phyloP scores from a whole-genome alignment of 768 basidiomycete genomes.

The Omphalotus guepiniiformis region DNA sequence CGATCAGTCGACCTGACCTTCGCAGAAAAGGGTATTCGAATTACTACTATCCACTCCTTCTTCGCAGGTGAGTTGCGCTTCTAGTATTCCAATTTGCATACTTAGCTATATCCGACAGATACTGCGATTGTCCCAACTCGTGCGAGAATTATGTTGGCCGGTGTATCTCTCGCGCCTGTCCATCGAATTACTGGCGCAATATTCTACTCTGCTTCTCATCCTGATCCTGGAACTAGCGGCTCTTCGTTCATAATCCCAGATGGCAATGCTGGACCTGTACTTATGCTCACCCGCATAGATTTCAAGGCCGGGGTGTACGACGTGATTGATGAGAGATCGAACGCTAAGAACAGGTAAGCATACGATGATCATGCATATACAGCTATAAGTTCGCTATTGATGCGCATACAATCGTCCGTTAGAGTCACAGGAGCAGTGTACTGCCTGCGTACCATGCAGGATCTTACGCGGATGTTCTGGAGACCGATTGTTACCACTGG shows the following conservation, averaged over 20 bases:
- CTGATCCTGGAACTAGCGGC: constrained; percentile 21
- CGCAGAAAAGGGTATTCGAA: constrained; percentile 15
- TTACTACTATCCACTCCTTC: constrained; percentile 26
- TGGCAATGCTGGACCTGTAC: constrained; percentile 23
- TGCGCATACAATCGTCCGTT: no score
- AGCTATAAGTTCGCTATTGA: no score
- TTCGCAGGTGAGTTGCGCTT: constrained; percentile 20
- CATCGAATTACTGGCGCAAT: constrained; percentile 26
- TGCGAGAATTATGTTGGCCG: constrained; percentile 17
- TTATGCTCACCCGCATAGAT: constrained; percentile 19
- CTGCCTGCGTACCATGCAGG: no score
- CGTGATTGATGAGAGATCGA: constrained; percentile 16
- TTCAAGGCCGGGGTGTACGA: constrained; percentile 26
- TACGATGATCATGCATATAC: no score
- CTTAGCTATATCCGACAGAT: constrained; percentile 16
- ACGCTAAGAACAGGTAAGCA: no score
- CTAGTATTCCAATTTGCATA: neutral
- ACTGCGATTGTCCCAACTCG: constrained; percentile 20
- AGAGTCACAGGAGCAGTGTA: no score
- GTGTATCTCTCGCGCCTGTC: constrained; percentile 27
- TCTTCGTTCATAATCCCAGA: constrained; percentile 4
- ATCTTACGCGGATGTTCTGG: no score
- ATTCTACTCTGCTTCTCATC: constrained; percentile 24
- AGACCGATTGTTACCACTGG: no score
- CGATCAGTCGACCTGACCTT: constrained; percentile 20